Evolutionary conservation across 106 monocot species (phyloP).

Genomic region (Dioscorea alata): DNA sequence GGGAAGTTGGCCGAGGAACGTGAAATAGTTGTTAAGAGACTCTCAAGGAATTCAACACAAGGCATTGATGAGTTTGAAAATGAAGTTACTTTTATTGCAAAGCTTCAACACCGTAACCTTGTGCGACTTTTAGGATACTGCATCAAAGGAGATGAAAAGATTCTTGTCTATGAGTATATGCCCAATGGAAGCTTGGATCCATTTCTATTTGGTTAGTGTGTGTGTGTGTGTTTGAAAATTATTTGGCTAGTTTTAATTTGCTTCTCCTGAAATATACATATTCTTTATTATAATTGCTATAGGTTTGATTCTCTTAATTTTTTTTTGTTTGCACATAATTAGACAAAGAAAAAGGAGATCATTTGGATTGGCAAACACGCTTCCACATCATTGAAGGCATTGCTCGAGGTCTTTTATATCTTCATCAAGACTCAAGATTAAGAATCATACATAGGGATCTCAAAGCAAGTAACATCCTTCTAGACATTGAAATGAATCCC

Average conservation of each 20-base stretch:
- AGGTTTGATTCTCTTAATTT: too few relatives aligned
- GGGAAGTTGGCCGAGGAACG: slow-evolving; percentile 10
- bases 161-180: slow-evolving; percentile 31
- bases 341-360: background rate
- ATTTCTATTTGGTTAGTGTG: slow-evolving; percentile 28
- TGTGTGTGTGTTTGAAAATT: too few relatives aligned
- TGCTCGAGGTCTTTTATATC: slow-evolving; percentile 23
- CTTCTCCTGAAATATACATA: background rate
- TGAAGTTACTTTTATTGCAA: too few relatives aligned
- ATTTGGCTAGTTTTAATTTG: background rate
- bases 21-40: slow-evolving; percentile 26
- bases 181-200: slow-evolving; percentile 28
- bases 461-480: slow-evolving; percentile 14
- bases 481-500: slow-evolving; percentile 24
- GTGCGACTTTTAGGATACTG: slow-evolving; percentile 33
- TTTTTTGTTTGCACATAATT: too few relatives aligned
- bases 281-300: too few relatives aligned
- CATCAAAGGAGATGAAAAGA: slow-evolving; percentile 22
- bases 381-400: slow-evolving; percentile 19
- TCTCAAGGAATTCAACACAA: slow-evolving; percentile 16
- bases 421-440: slow-evolving; percentile 17
- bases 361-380: slow-evolving; percentile 14
- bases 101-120: background rate
- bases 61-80: slow-evolving; percentile 5
- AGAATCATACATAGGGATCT: background rate